These are phyloP conservation scores for Russula compacta DNA, from an alignment of 768 basidiomycete species.

Conservation along the genomic window DNA sequence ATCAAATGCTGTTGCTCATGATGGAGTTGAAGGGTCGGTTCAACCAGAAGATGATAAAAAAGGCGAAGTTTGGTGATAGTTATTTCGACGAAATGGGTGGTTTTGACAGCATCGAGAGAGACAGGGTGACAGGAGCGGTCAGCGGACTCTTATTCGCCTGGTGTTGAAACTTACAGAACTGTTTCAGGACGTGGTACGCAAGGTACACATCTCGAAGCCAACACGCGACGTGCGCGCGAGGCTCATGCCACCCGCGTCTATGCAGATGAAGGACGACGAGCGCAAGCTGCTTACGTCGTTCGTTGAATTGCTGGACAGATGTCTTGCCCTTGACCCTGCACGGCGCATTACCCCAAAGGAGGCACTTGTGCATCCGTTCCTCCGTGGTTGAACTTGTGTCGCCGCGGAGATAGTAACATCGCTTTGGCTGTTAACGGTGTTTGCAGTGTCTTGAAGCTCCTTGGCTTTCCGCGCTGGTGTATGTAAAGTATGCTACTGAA, in stretches of 20 bases:
- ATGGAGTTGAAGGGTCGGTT: constrained; percentile 97
- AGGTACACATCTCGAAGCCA: constrained; percentile 77
- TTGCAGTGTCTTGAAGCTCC: neutral
- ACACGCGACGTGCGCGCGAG: constrained; percentile 72
- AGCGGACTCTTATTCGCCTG: constrained; percentile 28
- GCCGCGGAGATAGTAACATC: neutral
- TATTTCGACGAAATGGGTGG: constrained; percentile 93
- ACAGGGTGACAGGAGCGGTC: constrained; percentile 76
- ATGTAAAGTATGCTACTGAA: constrained; percentile 11
- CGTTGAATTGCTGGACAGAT: constrained; percentile 87
- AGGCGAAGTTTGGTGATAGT: constrained; percentile 81
- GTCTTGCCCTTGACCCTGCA: constrained; percentile 76
- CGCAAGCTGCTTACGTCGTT: constrained; percentile 69
- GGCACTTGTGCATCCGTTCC: constrained; percentile 80
- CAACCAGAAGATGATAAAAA: constrained; percentile 90
- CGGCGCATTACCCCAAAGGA: constrained; percentile 86
- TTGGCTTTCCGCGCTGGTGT: neutral
- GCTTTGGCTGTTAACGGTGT: neutral
- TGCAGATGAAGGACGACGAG: constrained; percentile 85
- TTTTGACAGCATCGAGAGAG: constrained; percentile 76
- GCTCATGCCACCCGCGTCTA: constrained; percentile 68
- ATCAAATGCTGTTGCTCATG: constrained; percentile 95
- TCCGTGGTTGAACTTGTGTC: constrained; percentile 44
- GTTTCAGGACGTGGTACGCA: constrained; percentile 68
- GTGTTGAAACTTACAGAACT: constrained; percentile 12